Evolutionary conservation across 2,329 filamentous ascomycete genomes (phyloP), one percentile per base, ranked within the genome.

Genomic region (Aspergillus sp.): DNA sequence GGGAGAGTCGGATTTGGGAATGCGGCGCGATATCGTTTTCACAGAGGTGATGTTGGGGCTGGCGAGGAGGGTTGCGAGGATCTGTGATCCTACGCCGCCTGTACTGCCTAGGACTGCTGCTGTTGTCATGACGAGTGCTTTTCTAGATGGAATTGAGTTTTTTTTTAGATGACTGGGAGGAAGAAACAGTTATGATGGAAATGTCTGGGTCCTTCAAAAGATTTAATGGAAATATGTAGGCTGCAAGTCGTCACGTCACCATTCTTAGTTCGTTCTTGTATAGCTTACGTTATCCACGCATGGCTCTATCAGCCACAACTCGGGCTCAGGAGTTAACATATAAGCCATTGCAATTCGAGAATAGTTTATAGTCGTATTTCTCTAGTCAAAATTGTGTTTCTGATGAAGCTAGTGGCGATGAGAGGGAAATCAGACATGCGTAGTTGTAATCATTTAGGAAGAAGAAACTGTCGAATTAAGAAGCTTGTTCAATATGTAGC

Each of bases 31-130:
- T 59, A 72, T 65, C 1, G 72, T 73, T 28, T 72, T 70, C 59
- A 73, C 65, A 4, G 66, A 67, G 38, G 67, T 47, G 62, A 68
- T 69, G 38, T 64, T 15, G 31, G 72, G 66, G 43, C 60, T 62
- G 31, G 63, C 61, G 46, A 74, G 67, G 13, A 74, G 66, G 1
- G 71, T 68, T 17, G 66, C 64, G 19, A 74, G 68, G 62, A 75
- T 74, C 48, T 75, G 70, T 19, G 70, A 73, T 54, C 72, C 72
- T 5, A 74, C 72, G 25, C 70, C 69, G 52, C 73, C 73, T 31
- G 72, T 75, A 50, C 65, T 71, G 57, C 72, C 72, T 53, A 75
- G 74, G 13, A 75, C 63, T 13, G 68, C 67, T 64, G 72, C 69
- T 4, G 70, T 72, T 1, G 66, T 62, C 68, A 71, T 82, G 6